Evolutionary conservation across 352 stramenopile species (phyloP), one percentile per base, ranked within the genome.

Genomic region (Phytophthora quininea): DNA sequence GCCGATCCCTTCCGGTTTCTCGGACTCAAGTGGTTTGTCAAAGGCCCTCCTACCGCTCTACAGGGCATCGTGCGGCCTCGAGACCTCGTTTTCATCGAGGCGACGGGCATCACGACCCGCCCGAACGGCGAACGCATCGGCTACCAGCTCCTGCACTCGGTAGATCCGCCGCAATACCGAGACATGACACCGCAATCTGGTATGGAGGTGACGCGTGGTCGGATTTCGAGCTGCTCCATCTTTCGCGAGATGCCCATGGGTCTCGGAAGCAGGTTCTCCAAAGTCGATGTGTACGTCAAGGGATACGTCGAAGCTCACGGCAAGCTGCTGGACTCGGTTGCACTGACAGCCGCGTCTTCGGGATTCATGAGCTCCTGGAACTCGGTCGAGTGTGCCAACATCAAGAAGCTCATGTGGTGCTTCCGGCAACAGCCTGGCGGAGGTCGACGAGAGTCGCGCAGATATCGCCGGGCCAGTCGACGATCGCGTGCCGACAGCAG

Each of bases 341-440:
- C 75, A 3, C 70, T 86, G 14, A 70, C 73, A 11, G 64, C 65
- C 5, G 75, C 75, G 9, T 79, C 77, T 7, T 83, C 63, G 27
- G 74, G 72, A 3, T 77, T 81, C 30, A 59, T 81, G 33, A 83
- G 72, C 51, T 82, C 71, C 12, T 85, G 77, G 77, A 86, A 86
- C 50, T 47, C 73, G 2, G 62, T 83, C 42, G 74, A 82, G 55
- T 81, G 69, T 45, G 72, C 64, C 19, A 64, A 80, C 32, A 49
- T 77, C 30, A 83, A 83, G 47, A 86, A 86, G 54, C 67, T 84
- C 64, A 72, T 66, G 62, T 88, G 74, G 76, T 71, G 45, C 31
- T 71, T 76, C 24, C 64, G 64, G 32, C 64, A 67, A 24, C 60
- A 64, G 30, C 54, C 58, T 12, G 40, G 54, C 27, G 32, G 42